phyloP scores from a whole-genome alignment of 1,139 yeast species.

The Spencermartinsiella ligniputridi region DNA sequence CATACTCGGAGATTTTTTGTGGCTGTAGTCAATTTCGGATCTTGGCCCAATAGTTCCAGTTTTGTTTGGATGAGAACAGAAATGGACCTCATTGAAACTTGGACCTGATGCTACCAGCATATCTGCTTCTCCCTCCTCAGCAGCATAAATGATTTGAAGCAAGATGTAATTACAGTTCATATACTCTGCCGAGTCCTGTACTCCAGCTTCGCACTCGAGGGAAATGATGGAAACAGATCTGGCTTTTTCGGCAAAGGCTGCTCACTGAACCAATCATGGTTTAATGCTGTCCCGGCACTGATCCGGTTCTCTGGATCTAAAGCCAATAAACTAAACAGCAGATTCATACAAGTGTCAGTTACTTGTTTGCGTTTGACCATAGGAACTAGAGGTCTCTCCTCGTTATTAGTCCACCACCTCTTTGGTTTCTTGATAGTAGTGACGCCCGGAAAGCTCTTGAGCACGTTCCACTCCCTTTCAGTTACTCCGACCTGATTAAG shows the following conservation, averaged over 20 bases:
- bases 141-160: too few relatives aligned
- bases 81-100: too few relatives aligned
- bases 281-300: constrained; percentile 55
- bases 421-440: constrained; percentile 14
- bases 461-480: constrained; percentile 51
- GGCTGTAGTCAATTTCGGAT: too few relatives aligned
- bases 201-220: constrained; percentile 8
- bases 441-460: constrained; percentile 21
- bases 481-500: constrained; percentile 81
- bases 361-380: constrained; percentile 24
- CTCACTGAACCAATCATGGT: constrained; percentile 65
- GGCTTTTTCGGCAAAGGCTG: constrained; percentile 62
- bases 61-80: too few relatives aligned
- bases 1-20: too few relatives aligned
- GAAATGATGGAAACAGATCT: constrained; percentile 40
- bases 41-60: too few relatives aligned
- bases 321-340: constrained; percentile 55
- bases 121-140: too few relatives aligned
- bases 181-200: too few relatives aligned
- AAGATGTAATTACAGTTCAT: too few relatives aligned
- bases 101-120: too few relatives aligned
- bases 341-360: constrained; percentile 56
- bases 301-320: constrained; percentile 65
- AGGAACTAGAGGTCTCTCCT: background rate
- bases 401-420: constrained; percentile 2